These are phyloP conservation scores for Pseudisothecium myosuroides DNA, from an alignment of 225 moss, liverwort and hornwort genomes.

Conservation along the genomic window DNA sequence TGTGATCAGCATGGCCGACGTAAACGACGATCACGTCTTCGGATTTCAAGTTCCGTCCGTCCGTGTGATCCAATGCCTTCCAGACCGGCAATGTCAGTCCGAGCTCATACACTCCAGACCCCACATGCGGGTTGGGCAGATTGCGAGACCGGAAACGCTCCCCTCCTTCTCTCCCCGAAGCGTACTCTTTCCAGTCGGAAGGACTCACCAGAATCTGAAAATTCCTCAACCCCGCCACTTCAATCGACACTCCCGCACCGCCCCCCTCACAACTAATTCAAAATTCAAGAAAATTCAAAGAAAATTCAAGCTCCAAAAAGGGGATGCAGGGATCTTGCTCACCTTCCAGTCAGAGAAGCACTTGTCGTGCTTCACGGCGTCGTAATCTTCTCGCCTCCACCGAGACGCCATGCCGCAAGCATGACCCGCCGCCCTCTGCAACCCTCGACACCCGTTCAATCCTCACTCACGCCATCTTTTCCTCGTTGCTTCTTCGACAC, in stretches of 20 bases:
- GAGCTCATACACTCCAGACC: constrained; percentile 82
- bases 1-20: constrained; percentile 74
- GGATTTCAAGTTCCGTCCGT: constrained; percentile 29
- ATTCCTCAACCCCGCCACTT: background rate
- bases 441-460: background rate
- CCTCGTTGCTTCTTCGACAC: background rate
- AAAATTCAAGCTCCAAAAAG: background rate
- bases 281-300: background rate
- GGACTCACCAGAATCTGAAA: constrained; percentile 58
- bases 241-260: background rate
- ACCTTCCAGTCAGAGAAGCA: constrained; percentile 46
- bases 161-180: constrained; percentile 37
- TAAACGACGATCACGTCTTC: constrained; percentile 78
- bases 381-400: constrained; percentile 42
- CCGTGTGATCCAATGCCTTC: constrained; percentile 5
- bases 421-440: background rate
- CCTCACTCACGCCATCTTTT: background rate
- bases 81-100: constrained; percentile 49
- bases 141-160: constrained; percentile 52
- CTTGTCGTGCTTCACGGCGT: constrained; percentile 34
- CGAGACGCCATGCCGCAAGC: constrained; percentile 33
- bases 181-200: constrained; percentile 60
- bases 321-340: background rate
- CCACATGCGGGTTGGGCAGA: constrained; percentile 44
- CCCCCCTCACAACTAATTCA: background rate